These are phyloP conservation scores for Oryza glaberrima DNA, from an alignment of 176 grass and related monocot species.

Conservation along the genomic window DNA sequence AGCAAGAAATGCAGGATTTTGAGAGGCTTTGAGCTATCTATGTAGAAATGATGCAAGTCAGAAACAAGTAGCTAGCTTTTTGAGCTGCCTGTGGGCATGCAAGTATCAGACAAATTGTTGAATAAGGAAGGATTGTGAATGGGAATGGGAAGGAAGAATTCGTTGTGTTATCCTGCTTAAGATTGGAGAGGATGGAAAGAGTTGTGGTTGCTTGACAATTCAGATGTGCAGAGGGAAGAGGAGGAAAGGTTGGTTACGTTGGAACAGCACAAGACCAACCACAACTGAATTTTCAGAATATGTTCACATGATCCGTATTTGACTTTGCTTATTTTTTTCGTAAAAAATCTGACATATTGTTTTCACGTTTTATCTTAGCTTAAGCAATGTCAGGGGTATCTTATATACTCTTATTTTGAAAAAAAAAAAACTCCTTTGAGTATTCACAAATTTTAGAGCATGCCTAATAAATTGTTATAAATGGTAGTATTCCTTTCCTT, in stretches of 20 bases:
- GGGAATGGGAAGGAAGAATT: not conserved
- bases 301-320: constrained; percentile 21
- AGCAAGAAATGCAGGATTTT: constrained; percentile 3
- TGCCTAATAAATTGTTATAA: not conserved
- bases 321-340: constrained; percentile 7
- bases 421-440: not conserved
- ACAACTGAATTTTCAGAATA: constrained; percentile 3
- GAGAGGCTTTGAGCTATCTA: not conserved
- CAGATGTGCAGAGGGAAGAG: not conserved
- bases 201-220: not conserved
- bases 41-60: not conserved
- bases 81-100: not conserved
- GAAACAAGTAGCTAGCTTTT: not conserved
- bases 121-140: not conserved
- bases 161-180: not conserved
- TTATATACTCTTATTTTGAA: not conserved
- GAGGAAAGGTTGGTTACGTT: not conserved
- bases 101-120: not conserved
- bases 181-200: not conserved
- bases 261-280: not conserved
- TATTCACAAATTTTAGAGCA: not conserved
- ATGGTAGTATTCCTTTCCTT: not conserved
- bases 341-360: not conserved
- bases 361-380: not conserved
- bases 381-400: not conserved